A percentile compares a stretch with the other conserved stretches of the same genome.
These are phyloP conservation scores for Zasmidium citrigriseum DNA, from an alignment of 2,329 filamentous ascomycete species.

Conservation along the genomic window DNA sequence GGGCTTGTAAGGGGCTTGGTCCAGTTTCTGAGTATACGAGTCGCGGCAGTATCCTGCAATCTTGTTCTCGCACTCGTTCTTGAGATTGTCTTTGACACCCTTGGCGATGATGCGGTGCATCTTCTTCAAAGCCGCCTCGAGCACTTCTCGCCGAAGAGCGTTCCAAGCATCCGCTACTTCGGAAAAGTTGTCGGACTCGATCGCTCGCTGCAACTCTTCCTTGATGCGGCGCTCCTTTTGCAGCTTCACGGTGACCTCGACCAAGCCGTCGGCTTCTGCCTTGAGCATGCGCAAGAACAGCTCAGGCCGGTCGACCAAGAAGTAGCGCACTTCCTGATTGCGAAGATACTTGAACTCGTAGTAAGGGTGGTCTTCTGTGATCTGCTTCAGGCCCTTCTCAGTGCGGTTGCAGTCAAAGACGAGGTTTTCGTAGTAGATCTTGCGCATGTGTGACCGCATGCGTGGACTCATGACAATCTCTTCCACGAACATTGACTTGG, in stretches of 20 bases:
- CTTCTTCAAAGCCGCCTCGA: conserved; percentile 79
- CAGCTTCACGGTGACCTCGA: conserved; percentile 80
- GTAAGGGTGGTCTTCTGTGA: conserved; percentile 92
- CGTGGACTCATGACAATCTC: conserved; percentile 86
- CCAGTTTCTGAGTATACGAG: conserved; percentile 83
- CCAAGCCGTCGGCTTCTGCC: conserved; percentile 88
- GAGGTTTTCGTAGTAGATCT: conserved; percentile 79
- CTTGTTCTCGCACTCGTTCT: conserved; percentile 90
- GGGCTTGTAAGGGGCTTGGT: conserved; percentile 94
- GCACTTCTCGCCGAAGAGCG: conserved; percentile 76
- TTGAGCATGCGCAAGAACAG: conserved; percentile 96
- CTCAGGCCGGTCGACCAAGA: conserved; percentile 81
- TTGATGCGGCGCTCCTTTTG: conserved; percentile 76
- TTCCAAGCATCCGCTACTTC: conserved; percentile 96
- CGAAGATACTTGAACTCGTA: conserved; percentile 97
- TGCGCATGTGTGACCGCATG: conserved; percentile 83
- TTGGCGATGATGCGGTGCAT: conserved; percentile 83
- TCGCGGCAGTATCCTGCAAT: conserved; percentile 86
- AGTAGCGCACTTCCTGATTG: conserved; percentile 68
- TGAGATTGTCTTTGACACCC: conserved; percentile 90
- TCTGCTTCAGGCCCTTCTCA: conserved; percentile 89
- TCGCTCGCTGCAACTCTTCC: conserved; percentile 74
- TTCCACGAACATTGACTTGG: conserved; percentile 86
- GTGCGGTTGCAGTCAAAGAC: conserved; percentile 86
- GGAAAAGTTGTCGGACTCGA: conserved; percentile 93